A percentile compares a stretch with the other conserved stretches of the same genome.
Evolutionary conservation across 495 filamentous ascomycete species (phyloP).

Genomic region (Cercophora scortea): DNA sequence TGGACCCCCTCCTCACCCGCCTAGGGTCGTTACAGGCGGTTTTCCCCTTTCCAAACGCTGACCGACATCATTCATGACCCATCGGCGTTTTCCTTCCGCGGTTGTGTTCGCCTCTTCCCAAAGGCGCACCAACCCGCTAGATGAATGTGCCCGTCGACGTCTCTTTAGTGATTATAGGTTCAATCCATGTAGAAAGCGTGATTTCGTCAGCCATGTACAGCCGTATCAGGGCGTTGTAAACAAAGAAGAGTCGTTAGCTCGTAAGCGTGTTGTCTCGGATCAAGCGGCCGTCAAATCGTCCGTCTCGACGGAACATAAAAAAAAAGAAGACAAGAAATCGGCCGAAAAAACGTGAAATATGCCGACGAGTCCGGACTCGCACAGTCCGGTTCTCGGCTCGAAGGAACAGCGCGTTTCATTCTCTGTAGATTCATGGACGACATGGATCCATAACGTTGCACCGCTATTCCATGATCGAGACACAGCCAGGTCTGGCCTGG

Average conservation of each 20-base stretch:
- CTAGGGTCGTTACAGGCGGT: constrained; percentile 14
- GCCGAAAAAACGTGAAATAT: not conserved
- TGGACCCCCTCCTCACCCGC: not conserved
- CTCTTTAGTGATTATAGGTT: constrained; percentile 15
- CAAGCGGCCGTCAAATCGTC: constrained; percentile 21
- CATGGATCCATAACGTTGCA: too few species aligned
- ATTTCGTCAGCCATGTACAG: constrained; percentile 32
- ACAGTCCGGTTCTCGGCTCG: too few species aligned
- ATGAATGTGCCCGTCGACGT: not conserved
- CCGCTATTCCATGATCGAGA: too few species aligned
- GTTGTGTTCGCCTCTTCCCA: not conserved
- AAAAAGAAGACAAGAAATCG: constrained; percentile 11
- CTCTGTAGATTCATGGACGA: too few species aligned
- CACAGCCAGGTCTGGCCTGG: too few species aligned
- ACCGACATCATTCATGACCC: not conserved
- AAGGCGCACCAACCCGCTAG: not conserved
- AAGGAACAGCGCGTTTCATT: too few species aligned
- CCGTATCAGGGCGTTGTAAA: constrained; percentile 23
- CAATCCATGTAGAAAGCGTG: constrained; percentile 18
- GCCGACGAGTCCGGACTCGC: too few species aligned
- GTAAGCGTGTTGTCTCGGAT: constrained; percentile 11
- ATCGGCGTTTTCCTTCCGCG: not conserved
- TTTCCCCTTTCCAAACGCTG: constrained; percentile 1
- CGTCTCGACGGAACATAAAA: constrained; percentile 27
- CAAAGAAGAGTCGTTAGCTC: constrained; percentile 19